These are phyloP conservation scores for Chlamydomonas eustigma DNA, from an alignment of 139 green algal genomes.

Conservation along the genomic window DNA sequence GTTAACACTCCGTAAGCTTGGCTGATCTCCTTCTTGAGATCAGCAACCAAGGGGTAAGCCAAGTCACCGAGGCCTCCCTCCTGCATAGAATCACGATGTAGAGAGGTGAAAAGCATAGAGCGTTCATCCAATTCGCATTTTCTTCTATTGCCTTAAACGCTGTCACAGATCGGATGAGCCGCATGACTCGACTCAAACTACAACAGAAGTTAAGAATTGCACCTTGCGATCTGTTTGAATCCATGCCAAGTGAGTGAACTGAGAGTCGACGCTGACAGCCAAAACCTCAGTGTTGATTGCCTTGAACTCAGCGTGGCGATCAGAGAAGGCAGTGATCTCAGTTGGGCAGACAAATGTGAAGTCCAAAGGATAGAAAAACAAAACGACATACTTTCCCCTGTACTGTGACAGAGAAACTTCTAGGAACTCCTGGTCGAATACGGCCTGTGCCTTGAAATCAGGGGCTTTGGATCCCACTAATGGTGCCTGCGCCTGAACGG, in stretches of 20 bases:
- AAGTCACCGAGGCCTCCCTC: slow-evolving; percentile 91
- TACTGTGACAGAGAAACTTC: slow-evolving; percentile 87
- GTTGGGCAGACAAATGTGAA: slow-evolving; percentile 84
- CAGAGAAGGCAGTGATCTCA: slow-evolving; percentile 97
- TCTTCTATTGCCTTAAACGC: no score
- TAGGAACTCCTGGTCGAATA: slow-evolving; percentile 81
- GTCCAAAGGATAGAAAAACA: slow-evolving; percentile 47
- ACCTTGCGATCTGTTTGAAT: slow-evolving; percentile 90
- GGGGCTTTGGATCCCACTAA: slow-evolving; percentile 79
- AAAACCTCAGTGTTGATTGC: slow-evolving; percentile 37
- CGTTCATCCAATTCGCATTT: no score
- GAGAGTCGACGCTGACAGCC: slow-evolving; percentile 86
- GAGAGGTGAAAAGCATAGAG: not conserved
- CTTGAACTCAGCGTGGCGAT: slow-evolving; percentile 87
- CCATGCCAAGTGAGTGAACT: slow-evolving; percentile 98
- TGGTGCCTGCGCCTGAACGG: not conserved
- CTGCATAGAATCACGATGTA: not conserved
- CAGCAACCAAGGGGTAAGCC: slow-evolving; percentile 93
- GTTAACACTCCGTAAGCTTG: slow-evolving; percentile 67
- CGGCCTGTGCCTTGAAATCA: slow-evolving; percentile 88
- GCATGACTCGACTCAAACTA: no score
- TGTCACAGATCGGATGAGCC: no score
- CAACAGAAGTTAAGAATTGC: no score
- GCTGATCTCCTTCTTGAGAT: slow-evolving; percentile 79
- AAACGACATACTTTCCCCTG: slow-evolving; percentile 88